Percentiles rank a stretch among this genome's conserved stretches.
These are phyloP conservation scores for Pythium scleroteichum DNA, from an alignment of 352 stramenopile genomes.

Conservation along the genomic window DNA sequence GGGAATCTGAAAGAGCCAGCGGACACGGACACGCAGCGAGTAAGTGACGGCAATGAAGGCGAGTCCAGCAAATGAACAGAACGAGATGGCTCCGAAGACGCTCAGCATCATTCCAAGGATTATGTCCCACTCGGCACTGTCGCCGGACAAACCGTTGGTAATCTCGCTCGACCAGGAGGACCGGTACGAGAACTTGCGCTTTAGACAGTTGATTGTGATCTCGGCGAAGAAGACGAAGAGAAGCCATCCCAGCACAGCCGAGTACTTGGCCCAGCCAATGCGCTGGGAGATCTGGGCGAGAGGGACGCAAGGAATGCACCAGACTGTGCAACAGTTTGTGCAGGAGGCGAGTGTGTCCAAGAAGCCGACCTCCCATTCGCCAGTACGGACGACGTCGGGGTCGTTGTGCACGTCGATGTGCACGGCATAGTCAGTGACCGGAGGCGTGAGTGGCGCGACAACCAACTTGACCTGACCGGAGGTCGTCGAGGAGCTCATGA, in stretches of 20 bases:
- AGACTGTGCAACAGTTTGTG: neutral
- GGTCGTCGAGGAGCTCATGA: no score
- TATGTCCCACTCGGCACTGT: neutral
- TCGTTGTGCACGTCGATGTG: no score
- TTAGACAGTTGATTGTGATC: neutral
- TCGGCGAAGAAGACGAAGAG: conserved; percentile 1
- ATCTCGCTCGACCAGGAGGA: neutral
- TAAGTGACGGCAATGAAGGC: neutral
- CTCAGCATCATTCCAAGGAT: neutral
- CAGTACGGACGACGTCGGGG: neutral
- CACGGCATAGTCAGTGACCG: no score
- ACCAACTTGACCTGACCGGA: no score
- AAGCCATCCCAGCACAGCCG: neutral
- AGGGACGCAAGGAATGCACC: neutral
- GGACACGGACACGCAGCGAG: neutral
- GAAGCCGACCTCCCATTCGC: neutral
- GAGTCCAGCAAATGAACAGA: neutral
- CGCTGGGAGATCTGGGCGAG: conserved; percentile 2
- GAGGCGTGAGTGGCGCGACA: no score
- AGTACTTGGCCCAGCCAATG: conserved; percentile 4
- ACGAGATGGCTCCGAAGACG: neutral
- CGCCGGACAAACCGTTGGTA: neutral
- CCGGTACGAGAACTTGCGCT: neutral
- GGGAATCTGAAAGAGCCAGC: neutral
- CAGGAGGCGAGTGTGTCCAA: neutral